Conservation (phyloP, 257 asterid species). For the Lantana camara region DNA sequence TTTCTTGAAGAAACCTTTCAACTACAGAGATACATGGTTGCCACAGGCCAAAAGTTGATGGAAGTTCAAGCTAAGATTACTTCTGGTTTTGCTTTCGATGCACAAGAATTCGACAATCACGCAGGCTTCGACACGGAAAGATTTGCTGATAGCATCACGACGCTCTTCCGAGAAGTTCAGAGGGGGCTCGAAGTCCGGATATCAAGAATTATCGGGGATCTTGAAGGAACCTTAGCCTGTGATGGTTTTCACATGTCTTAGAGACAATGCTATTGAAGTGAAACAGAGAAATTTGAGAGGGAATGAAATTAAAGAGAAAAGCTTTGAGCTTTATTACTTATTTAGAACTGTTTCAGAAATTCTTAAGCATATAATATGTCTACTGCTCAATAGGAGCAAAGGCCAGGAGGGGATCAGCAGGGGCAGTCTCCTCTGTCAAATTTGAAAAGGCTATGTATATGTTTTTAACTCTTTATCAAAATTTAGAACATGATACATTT, state of each 20-base stretch:
- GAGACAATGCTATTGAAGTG: too few relatives aligned
- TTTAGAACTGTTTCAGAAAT: too few relatives aligned
- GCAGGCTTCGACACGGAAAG: constrained; percentile 70
- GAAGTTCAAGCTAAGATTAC: constrained; percentile 76
- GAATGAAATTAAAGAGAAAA: constrained; percentile 3
- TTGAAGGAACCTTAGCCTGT: constrained; percentile 80
- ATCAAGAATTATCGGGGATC: constrained; percentile 86
- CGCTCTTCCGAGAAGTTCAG: constrained; percentile 78
- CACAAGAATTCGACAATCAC: constrained; percentile 53
- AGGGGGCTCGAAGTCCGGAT: constrained; percentile 86
- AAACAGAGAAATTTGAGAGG: constrained; percentile 14
- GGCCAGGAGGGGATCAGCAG: too few relatives aligned
- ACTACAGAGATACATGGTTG: constrained; percentile 84
- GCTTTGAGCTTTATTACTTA: background rate
- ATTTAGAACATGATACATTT: too few relatives aligned
- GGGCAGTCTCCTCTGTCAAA: too few relatives aligned
- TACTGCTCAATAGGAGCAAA: too few relatives aligned
- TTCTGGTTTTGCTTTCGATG: constrained; percentile 49
- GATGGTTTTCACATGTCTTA: constrained; percentile 69
- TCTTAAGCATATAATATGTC: too few relatives aligned
- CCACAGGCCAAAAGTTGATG: constrained; percentile 83
- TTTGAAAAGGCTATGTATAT: too few relatives aligned
- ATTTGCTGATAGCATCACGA: constrained; percentile 66
- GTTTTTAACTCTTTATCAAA: too few relatives aligned
- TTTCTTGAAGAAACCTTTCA: constrained; percentile 94